A percentile compares a stretch with the other conserved stretches of the same genome.
phyloP scores from a whole-genome alignment of 2,329 filamentous ascomycete species.

The Leptographium wingfieldii region DNA sequence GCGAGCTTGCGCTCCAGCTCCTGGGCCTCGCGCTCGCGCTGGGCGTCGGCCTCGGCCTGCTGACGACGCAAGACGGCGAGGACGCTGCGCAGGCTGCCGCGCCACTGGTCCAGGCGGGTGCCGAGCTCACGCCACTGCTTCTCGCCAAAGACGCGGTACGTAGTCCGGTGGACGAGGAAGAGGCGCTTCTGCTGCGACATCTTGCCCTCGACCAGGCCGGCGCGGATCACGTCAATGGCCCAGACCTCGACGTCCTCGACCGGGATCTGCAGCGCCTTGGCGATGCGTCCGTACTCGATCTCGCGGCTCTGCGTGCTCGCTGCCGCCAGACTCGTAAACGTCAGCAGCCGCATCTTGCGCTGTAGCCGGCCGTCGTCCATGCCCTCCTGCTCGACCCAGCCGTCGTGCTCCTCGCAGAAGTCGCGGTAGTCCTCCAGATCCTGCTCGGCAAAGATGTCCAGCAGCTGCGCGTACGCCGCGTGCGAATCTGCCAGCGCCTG shows the following conservation, averaged over 20 bases:
- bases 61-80: conserved; percentile 66
- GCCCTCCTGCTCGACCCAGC: conserved; percentile 66
- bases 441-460: conserved; percentile 91
- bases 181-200: conserved; percentile 84
- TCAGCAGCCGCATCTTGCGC: conserved; percentile 93
- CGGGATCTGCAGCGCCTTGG: conserved; percentile 72
- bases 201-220: conserved; percentile 90
- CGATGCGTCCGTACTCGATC: conserved; percentile 77
- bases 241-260: conserved; percentile 86
- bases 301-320: conserved; percentile 73
- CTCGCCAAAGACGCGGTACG: conserved; percentile 92
- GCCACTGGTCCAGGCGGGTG: conserved; percentile 83
- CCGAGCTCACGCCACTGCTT: conserved; percentile 97
- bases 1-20: conserved; percentile 52
- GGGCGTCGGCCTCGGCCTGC: conserved; percentile 63
- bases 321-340: conserved; percentile 79
- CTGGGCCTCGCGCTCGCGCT: conserved; percentile 65
- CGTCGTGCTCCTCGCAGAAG: conserved; percentile 83
- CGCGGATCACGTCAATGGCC: conserved; percentile 97
- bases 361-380: conserved; percentile 63
- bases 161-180: conserved; percentile 91
- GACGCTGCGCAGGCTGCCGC: conserved; percentile 66
- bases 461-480: conserved; percentile 74
- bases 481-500: conserved; percentile 80
- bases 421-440: conserved; percentile 91